Conservation (phyloP, 2,329 filamentous ascomycete species). For the Fusarium odoratissimum region DNA sequence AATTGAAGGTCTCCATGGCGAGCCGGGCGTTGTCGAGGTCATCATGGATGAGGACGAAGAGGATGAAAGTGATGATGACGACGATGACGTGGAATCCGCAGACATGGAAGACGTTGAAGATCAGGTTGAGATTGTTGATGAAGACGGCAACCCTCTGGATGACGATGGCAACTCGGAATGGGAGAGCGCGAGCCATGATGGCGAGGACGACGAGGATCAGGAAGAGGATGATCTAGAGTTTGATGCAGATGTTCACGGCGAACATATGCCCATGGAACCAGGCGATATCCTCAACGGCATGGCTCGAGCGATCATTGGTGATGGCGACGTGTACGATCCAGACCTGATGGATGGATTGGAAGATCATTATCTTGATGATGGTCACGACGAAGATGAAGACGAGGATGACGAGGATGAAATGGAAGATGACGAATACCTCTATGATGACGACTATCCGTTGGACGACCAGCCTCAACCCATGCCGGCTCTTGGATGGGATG, state of each 20-base stretch:
- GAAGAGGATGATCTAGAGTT: constrained; percentile 66
- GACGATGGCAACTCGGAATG: constrained; percentile 71
- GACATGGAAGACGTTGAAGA: constrained; percentile 66
- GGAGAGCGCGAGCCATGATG: constrained; percentile 67
- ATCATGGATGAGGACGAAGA: constrained; percentile 82
- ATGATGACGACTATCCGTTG: constrained; percentile 67
- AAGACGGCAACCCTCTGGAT: constrained; percentile 68
- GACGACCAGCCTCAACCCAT: constrained; percentile 60
- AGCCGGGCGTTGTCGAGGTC: constrained; percentile 75
- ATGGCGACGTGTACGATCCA: constrained; percentile 63
- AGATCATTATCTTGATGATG: constrained; percentile 65
- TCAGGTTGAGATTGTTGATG: constrained; percentile 69
- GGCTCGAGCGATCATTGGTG: constrained; percentile 65
- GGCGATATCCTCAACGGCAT: constrained; percentile 63
- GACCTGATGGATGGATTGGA: constrained; percentile 64
- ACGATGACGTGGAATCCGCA: constrained; percentile 56
- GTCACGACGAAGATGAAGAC: constrained; percentile 68
- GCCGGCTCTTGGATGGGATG: constrained; percentile 68
- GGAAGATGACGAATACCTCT: constrained; percentile 74
- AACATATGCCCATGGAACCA: constrained; percentile 60
- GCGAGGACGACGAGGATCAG: constrained; percentile 65
- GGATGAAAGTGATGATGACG: constrained; percentile 67
- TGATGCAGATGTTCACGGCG: constrained; percentile 66
- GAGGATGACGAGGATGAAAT: constrained; percentile 77
- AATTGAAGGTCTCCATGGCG: constrained; percentile 78